phyloP scores from a whole-genome alignment of 768 basidiomycete genomes.

The Hortiboletus flavorubellus region DNA sequence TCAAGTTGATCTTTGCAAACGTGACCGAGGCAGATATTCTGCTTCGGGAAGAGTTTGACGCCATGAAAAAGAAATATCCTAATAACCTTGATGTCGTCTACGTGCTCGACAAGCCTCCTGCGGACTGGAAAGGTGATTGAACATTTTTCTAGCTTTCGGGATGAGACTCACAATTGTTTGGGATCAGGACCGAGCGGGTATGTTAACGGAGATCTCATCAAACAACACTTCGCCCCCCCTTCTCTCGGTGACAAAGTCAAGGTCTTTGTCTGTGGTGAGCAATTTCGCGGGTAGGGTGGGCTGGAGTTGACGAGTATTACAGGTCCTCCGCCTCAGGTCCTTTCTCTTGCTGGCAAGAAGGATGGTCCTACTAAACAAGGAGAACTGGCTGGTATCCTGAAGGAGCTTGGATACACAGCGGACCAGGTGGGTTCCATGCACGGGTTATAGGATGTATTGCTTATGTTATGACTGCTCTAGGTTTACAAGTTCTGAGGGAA shows the following conservation, averaged over 20 bases:
- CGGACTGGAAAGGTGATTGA: conserved; percentile 54
- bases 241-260: conserved; percentile 75
- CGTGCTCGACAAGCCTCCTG: conserved; percentile 72
- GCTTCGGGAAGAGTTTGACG: conserved; percentile 73
- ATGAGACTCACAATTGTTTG: conserved; percentile 5
- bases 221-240: conserved; percentile 65
- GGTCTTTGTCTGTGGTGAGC: conserved; percentile 83
- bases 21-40: conserved; percentile 89
- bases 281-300: neutral
- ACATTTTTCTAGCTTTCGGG: neutral
- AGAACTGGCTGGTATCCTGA: conserved; percentile 74
- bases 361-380: conserved; percentile 77
- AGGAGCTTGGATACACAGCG: conserved; percentile 79
- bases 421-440: conserved; percentile 62
- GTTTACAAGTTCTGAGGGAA: conserved; percentile 40
- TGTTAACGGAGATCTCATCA: conserved; percentile 68
- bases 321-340: conserved; percentile 87
- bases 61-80: conserved; percentile 63
- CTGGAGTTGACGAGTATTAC: conserved; percentile 1
- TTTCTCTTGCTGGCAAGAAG: conserved; percentile 86
- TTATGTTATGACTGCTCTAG: conserved; percentile 19
- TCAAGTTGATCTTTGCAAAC: conserved; percentile 90
- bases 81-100: conserved; percentile 80
- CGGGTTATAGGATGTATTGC: neutral
- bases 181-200: conserved; percentile 64